These are phyloP conservation scores for Dichotomocladium elegans DNA, from an alignment of 371 early-diverging fungal species.

Conservation along the genomic window DNA sequence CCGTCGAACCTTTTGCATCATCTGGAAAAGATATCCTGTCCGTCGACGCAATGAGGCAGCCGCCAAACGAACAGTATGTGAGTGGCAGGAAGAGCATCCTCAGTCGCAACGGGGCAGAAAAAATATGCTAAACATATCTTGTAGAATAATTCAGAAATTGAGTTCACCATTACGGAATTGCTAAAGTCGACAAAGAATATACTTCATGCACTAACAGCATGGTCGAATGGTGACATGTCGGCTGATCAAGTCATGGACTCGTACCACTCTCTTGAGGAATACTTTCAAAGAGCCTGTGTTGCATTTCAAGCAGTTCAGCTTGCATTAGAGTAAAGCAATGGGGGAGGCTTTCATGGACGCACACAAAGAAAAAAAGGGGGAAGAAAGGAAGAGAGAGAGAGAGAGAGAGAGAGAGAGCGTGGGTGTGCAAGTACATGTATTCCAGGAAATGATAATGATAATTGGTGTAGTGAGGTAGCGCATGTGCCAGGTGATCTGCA, in stretches of 20 bases:
- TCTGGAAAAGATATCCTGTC: no score
- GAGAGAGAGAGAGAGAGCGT: not conserved
- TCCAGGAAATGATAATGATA: not conserved
- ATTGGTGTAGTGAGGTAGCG: conserved; percentile 38
- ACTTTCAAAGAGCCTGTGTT: conserved; percentile 41
- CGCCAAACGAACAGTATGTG: no score
- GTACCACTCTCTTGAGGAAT: conserved; percentile 17
- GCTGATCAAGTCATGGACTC: conserved; percentile 48
- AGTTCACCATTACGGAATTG: conserved; percentile 48
- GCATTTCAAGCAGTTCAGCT: conserved; percentile 45
- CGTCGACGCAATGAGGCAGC: no score
- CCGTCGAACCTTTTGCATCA: no score
- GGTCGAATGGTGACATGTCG: conserved; percentile 37
- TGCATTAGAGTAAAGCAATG: conserved; percentile 49
- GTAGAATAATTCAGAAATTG: conserved; percentile 27
- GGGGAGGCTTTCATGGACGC: no score
- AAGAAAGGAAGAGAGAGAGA: not conserved
- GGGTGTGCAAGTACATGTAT: not conserved
- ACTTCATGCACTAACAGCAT: conserved; percentile 51
- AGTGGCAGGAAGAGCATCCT: not conserved
- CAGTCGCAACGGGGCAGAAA: not conserved
- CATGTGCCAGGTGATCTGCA: conserved; percentile 50
- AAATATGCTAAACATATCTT: not conserved
- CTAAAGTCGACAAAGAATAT: conserved; percentile 53
- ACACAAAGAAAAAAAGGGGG: no score